A percentile compares a stretch with the other conserved stretches of the same genome.
These are phyloP conservation scores for Marasmius oreades DNA, from an alignment of 1,284 basidiomycete genomes.

Conservation along the genomic window DNA sequence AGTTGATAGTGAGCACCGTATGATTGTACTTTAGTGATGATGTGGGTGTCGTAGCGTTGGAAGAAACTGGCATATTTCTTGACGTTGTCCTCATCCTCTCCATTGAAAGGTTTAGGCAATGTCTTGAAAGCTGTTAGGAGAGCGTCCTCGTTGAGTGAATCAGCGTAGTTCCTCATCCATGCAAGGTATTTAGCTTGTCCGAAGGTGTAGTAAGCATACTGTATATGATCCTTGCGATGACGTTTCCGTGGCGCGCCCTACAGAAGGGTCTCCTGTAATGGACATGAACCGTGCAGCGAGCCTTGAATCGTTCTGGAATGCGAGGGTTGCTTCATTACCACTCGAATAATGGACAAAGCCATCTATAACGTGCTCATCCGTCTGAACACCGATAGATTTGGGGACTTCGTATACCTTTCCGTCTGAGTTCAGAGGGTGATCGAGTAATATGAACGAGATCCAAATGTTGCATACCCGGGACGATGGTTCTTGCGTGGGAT, in stretches of 20 bases:
- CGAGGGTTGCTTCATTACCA: neutral
- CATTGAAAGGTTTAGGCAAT: neutral
- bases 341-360: neutral
- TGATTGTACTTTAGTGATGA: neutral
- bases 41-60: neutral
- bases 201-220: neutral
- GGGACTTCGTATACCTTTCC: neutral
- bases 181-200: neutral
- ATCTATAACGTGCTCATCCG: neutral
- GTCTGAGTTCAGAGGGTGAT: too few species aligned
- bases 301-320: neutral
- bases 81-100: neutral
- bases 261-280: slow-evolving; percentile 1
- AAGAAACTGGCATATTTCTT: neutral
- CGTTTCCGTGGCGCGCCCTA: neutral
- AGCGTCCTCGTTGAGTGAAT: neutral
- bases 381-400: neutral
- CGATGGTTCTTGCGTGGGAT: too few species aligned
- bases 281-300: neutral
- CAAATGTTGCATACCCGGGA: too few species aligned
- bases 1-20: neutral
- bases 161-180: neutral
- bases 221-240: neutral
- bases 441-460: too few species aligned
- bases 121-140: neutral